Base-by-base conservation (phyloP, 1,139 yeast species). In the Wickerhamomyces sp. region DNA sequence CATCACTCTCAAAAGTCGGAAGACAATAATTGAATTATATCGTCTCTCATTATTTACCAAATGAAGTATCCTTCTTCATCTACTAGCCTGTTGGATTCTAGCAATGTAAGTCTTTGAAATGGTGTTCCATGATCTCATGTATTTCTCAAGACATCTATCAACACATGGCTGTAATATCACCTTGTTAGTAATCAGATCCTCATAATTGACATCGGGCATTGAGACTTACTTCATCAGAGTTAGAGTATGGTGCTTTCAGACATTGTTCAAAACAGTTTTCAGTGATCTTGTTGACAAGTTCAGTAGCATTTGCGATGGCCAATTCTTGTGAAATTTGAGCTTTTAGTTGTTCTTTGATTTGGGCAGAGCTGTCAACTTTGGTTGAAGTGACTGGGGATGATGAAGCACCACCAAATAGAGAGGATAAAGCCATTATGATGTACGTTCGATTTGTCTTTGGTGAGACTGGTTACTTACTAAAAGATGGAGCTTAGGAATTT, bases 121-220 rank as follows among this genome's bases (percentile, higher is more conserved):
- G 45, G 84, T 74, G 61, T 89, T 89, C 96, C 96, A 90, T 36
- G 95, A 81, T 65, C 86, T 78, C 94, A 90, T 84, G 67, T 88
- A 90, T 69, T 89, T 90, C 54, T 84, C 84, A 61, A 87, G 75
- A 64, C 97, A 90, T 62, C 81, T 84, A 53, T 75, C 78, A 45
- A 89, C 75, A 66, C 96, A 89, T 26, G 60, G 58, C 56, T 55
- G 23, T 8, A 11, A 9, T 8, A 26, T 13, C 23, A 6, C 29
- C 10, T 8, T 11, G 23, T 39, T 15, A 26, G 44, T 46, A 39
- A 27, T 29, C 13, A 18, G 23, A 18, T 18, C 5, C 23, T 18
- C 23, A 18, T 18, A 5, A 18, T 18, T 18, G 23, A 18, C 3
- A 18, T 18, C 23, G 5, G 23, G 23, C 23, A 18, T 18, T 64